Evolutionary conservation across 1,284 basidiomycete species (phyloP).

Genomic region (Clitocybe nebularis): DNA sequence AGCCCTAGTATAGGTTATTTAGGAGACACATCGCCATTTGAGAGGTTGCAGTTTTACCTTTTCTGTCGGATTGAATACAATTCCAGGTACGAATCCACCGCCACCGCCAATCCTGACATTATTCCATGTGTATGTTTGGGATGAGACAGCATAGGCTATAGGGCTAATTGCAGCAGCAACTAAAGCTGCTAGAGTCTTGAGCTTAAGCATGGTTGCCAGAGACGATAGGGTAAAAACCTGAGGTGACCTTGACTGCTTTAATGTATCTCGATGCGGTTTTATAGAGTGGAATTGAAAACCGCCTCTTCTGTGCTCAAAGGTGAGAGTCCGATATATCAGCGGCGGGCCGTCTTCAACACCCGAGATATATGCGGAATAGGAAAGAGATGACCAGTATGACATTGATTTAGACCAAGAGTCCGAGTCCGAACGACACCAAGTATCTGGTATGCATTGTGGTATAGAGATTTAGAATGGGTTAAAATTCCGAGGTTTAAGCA

Average conservation of each 20-base stretch:
- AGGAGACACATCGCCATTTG: background rate
- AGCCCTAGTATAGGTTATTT: constrained; percentile 35
- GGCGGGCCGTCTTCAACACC: constrained; percentile 13
- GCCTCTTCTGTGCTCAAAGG: constrained; percentile 1
- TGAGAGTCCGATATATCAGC: constrained; percentile 18
- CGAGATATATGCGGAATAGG: constrained; percentile 17
- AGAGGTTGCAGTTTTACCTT: constrained; percentile 24
- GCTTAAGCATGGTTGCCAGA: constrained; percentile 21
- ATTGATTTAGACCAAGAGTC: background rate
- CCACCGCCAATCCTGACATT: constrained; percentile 57
- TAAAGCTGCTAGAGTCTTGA: constrained; percentile 22
- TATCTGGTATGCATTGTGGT: background rate
- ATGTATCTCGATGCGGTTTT: background rate
- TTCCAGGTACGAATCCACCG: constrained; percentile 43
- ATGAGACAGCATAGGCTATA: constrained; percentile 34
- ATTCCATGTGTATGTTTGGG: constrained; percentile 57
- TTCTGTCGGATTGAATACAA: constrained; percentile 56
- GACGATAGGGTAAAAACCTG: background rate
- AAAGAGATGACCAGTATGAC: constrained; percentile 1
- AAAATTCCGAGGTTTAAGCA: constrained; percentile 17
- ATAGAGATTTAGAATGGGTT: background rate
- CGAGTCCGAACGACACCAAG: background rate
- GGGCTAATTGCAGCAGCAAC: constrained; percentile 20
- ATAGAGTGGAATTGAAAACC: background rate
- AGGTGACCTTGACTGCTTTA: background rate